Conservation (phyloP, 2,329 filamentous ascomycete species). For the Penicillium sp. region DNA sequence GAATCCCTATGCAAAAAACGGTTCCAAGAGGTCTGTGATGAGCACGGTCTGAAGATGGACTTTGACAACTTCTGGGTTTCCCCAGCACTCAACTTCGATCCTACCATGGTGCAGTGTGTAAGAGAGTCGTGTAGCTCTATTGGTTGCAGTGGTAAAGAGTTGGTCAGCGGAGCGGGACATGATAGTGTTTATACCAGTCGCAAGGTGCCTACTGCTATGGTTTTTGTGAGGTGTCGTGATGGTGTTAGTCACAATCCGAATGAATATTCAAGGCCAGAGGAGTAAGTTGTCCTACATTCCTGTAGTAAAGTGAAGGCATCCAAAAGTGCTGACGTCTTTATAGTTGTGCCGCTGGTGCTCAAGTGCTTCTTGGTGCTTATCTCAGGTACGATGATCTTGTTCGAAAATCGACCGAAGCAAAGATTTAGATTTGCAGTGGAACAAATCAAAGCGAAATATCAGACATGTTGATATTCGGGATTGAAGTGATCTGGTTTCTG, state of each 20-base stretch:
- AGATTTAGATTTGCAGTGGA: neutral
- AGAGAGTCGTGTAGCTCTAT: slow-evolving; percentile 1
- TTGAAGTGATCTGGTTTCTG: too few species aligned
- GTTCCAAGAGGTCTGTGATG: neutral
- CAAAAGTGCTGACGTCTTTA: neutral
- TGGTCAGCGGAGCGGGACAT: slow-evolving; percentile 9
- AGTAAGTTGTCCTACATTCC: slow-evolving; percentile 3
- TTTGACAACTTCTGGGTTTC: slow-evolving; percentile 10
- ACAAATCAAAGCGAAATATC: neutral
- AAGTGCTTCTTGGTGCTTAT: slow-evolving; percentile 10
- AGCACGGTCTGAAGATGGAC: neutral
- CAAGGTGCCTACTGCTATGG: slow-evolving; percentile 61
- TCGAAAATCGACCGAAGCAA: neutral
- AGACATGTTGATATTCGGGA: neutral
- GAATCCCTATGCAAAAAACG: neutral
- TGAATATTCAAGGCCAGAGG: slow-evolving; percentile 40
- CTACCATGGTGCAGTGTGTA: slow-evolving; percentile 4
- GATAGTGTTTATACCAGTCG: slow-evolving; percentile 61
- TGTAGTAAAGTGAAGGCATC: neutral
- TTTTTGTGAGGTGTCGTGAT: slow-evolving; percentile 62
- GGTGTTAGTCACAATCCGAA: slow-evolving; percentile 62
- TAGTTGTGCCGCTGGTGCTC: slow-evolving; percentile 3
- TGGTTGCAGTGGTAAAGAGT: neutral
- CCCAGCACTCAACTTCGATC: slow-evolving; percentile 3
- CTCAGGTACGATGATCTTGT: slow-evolving; percentile 9